phyloP scores from a whole-genome alignment of 768 basidiomycete species.

The Suillus lakei region DNA sequence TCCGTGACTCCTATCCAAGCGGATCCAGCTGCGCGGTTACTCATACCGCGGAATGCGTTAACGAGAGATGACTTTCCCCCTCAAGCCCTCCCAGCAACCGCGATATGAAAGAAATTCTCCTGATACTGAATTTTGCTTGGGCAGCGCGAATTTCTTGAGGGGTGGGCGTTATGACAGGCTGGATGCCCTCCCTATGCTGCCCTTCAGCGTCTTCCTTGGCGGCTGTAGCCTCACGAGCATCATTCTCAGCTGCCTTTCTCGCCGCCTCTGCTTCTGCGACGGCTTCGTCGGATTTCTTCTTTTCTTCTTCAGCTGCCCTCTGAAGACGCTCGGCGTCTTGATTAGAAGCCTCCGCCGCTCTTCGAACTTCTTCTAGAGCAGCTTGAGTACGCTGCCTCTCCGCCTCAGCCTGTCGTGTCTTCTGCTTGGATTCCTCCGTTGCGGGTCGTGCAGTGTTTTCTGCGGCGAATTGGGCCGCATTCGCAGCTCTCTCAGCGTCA shows the following conservation, averaged over 20 bases:
- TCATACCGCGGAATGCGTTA: constrained; percentile 33
- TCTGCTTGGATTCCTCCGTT: background rate
- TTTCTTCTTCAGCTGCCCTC: constrained; percentile 11
- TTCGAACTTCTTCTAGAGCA: background rate
- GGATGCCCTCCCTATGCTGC: constrained; percentile 16
- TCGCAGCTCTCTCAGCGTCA: constrained; percentile 8
- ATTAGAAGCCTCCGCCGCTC: background rate
- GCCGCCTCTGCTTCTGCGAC: background rate
- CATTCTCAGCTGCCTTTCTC: background rate
- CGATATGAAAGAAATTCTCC: constrained; percentile 31
- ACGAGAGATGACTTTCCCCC: constrained; percentile 37
- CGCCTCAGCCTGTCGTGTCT: background rate
- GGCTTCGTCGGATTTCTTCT: constrained; percentile 3
- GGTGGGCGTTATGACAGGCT: constrained; percentile 21
- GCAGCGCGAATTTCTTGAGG: constrained; percentile 16
- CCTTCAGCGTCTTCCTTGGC: constrained; percentile 13
- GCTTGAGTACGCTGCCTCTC: background rate
- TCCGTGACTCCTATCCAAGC: constrained; percentile 30
- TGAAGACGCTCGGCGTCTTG: constrained; percentile 4
- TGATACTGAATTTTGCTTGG: constrained; percentile 11
- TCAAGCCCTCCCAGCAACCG: constrained; percentile 30
- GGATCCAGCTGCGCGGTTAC: constrained; percentile 19
- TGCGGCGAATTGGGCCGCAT: background rate
- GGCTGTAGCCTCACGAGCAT: constrained; percentile 1
- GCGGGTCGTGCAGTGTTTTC: constrained; percentile 1